phyloP scores from a whole-genome alignment of 23 red algal species.

The Cyanidiococcus yangmingshanensis region DNA sequence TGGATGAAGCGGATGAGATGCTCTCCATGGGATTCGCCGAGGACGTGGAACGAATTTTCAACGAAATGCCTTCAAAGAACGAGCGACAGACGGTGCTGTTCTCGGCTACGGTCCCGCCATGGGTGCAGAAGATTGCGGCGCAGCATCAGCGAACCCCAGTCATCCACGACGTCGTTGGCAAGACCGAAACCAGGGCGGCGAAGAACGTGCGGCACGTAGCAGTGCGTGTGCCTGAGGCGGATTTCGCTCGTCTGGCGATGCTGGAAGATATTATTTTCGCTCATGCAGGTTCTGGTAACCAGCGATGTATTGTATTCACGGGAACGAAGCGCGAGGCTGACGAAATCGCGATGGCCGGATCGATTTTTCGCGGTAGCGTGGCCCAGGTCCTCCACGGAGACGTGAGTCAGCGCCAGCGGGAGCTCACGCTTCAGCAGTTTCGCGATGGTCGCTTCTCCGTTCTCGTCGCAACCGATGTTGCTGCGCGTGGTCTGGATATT shows the following conservation, averaged over 20 bases:
- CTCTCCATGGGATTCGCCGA: constrained; percentile 96
- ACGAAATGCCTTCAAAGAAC: constrained; percentile 30
- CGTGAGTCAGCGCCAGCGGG: constrained; percentile 78
- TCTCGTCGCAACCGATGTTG: constrained; percentile 94
- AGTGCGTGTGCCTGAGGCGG: constrained; percentile 56
- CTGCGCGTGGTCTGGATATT: constrained; percentile 92
- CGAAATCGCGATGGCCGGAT: constrained; percentile 51
- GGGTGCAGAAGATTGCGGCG: constrained; percentile 74
- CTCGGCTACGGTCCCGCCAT: constrained; percentile 85
- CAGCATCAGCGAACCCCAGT: constrained; percentile 69
- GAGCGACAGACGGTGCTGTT: constrained; percentile 80
- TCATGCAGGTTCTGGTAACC: constrained; percentile 16
- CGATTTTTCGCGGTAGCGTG: constrained; percentile 54
- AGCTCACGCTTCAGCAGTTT: constrained; percentile 75
- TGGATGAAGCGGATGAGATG: constrained; percentile 99
- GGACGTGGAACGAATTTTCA: constrained; percentile 80
- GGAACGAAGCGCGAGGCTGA: constrained; percentile 92
- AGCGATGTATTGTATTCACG: constrained; percentile 88
- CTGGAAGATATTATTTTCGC: constrained; percentile 73
- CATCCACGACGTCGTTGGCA: constrained; percentile 59
- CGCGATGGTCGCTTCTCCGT: constrained; percentile 74
- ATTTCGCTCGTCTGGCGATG: constrained; percentile 44
- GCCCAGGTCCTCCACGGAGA: constrained; percentile 93
- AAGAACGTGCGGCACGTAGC: constrained; percentile 84
- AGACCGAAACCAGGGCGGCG: constrained; percentile 46